Evolutionary conservation across 2,329 filamentous ascomycete genomes (phyloP).

Genomic region (Coleophoma eucalyptorum): DNA sequence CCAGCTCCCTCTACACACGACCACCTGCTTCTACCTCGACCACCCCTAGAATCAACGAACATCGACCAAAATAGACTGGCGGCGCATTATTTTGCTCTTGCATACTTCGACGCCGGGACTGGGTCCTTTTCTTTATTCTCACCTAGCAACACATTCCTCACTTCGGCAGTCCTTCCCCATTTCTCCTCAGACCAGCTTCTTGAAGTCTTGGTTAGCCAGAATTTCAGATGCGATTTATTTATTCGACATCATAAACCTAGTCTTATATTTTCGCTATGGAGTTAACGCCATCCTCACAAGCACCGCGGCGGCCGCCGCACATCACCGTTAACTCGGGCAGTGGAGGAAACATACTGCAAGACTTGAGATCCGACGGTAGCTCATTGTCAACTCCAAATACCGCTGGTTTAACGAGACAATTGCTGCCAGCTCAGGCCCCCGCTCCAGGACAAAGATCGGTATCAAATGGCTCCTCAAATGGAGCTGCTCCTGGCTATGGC

Average conservation of each 20-base stretch:
- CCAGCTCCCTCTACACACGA: too few relatives aligned
- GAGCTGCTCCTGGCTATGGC: slow-evolving; percentile 15
- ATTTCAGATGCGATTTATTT: slow-evolving; percentile 10
- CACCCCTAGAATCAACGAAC: too few relatives aligned
- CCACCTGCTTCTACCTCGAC: too few relatives aligned
- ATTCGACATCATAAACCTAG: slow-evolving; percentile 7
- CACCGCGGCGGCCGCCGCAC: slow-evolving; percentile 42
- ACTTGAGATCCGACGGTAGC: slow-evolving; percentile 31
- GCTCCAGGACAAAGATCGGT: slow-evolving; percentile 5
- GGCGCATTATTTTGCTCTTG: too few relatives aligned
- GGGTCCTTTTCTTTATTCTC: neutral
- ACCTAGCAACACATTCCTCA: neutral
- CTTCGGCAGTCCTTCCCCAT: neutral
- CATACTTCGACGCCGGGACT: neutral
- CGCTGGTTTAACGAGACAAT: slow-evolving; percentile 19
- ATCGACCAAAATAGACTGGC: too few relatives aligned
- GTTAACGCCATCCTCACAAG: slow-evolving; percentile 5
- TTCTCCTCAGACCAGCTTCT: neutral
- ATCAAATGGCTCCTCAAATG: slow-evolving; percentile 5
- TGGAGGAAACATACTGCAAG: slow-evolving; percentile 39
- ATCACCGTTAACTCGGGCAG: slow-evolving; percentile 60
- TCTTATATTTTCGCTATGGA: slow-evolving; percentile 10
- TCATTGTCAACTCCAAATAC: slow-evolving; percentile 21
- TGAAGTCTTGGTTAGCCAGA: neutral
- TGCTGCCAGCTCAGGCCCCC: slow-evolving; percentile 20